Evolutionary conservation across 306 rosid genomes (phyloP), one percentile per base, ranked within the genome.

Genomic region (Castanopsis chinensis): DNA sequence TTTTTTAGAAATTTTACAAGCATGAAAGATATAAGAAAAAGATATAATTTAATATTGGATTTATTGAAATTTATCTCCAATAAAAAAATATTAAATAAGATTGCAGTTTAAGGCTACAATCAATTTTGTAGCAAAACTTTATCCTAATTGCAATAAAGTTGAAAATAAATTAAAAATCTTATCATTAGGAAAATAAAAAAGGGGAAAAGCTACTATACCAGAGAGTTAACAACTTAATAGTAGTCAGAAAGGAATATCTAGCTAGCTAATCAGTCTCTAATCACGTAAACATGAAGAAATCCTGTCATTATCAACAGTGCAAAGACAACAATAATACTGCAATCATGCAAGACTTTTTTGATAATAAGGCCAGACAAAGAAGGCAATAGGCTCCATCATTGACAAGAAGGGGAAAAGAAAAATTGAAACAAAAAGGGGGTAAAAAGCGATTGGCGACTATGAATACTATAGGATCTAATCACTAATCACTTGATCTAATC

Each of bases 41-140:
- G 45, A 41, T 41, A 0, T 37, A 37, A 37, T 37, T 3, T 0
- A 37, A 37, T 37, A 8, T 0, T 37, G 11, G 0, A 37, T 37
- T 37, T 41, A 8, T 41, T 1, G 8, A 41, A 41, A 41, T 41
- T 41, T 0, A 41, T 1, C 1, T 41, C 11, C 0, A 41, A 41
- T 41, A 41, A 41, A 41, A 41, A 41, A 3, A 41, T 8, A 41
- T 41, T 41, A 41, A 41, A 0, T 41, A 41, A 41, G 0, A 0
- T 41, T 8, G 3, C 2, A 8, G 0, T 0, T 0, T 41, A 8
- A 41, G 1, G 3, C 1, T 41, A 41, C 3, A 41, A 41, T 0
- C 0, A 41, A 41, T 41, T 41, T 41, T 41, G 3, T 41, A 41
- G 2, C 1, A 8, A 7, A 8, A 0, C 11, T 37, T 37, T 41